Evolutionary conservation across 495 filamentous ascomycete genomes (phyloP).

Genomic region (Aeminium ludgeri): DNA sequence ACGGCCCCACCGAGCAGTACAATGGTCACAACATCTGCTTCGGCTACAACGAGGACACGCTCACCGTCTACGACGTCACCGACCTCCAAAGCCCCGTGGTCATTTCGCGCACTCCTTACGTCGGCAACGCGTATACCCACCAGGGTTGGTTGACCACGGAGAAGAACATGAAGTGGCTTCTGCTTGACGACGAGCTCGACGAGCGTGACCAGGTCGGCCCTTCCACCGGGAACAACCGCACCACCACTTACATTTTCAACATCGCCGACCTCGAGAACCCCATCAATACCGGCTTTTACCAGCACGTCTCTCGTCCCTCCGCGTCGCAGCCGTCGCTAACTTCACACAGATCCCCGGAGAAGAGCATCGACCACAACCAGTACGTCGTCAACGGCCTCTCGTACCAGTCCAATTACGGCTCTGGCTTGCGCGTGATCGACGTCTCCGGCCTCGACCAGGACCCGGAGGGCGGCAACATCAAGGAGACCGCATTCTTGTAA

Average conservation of each 20-base stretch:
- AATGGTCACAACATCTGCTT: constrained; percentile 42
- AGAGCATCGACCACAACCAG: constrained; percentile 42
- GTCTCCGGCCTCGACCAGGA: constrained; percentile 35
- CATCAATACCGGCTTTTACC: constrained; percentile 38
- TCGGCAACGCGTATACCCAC: constrained; percentile 42
- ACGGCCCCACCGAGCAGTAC: constrained; percentile 37
- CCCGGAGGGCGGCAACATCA: constrained; percentile 34
- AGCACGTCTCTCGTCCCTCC: constrained; percentile 8
- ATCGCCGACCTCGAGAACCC: constrained; percentile 15
- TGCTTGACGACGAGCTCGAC: constrained; percentile 46
- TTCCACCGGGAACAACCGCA: constrained; percentile 11
- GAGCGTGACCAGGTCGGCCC: constrained; percentile 31
- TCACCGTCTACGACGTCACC: constrained; percentile 38
- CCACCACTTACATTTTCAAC: constrained; percentile 22
- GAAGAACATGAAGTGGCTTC: constrained; percentile 31
- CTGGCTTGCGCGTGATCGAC: constrained; percentile 40
- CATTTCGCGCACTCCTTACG: constrained; percentile 40
- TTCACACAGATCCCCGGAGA: neutral
- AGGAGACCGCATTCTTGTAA: constrained; percentile 30
- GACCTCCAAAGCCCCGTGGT: constrained; percentile 29
- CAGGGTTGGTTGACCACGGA: constrained; percentile 42
- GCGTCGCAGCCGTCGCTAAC: too few species aligned
- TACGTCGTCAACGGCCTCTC: constrained; percentile 36
- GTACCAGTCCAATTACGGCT: constrained; percentile 44
- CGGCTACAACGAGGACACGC: constrained; percentile 36